These are phyloP conservation scores for Debaryomyces castellii DNA, from an alignment of 805 yeast genomes.

Conservation along the genomic window DNA sequence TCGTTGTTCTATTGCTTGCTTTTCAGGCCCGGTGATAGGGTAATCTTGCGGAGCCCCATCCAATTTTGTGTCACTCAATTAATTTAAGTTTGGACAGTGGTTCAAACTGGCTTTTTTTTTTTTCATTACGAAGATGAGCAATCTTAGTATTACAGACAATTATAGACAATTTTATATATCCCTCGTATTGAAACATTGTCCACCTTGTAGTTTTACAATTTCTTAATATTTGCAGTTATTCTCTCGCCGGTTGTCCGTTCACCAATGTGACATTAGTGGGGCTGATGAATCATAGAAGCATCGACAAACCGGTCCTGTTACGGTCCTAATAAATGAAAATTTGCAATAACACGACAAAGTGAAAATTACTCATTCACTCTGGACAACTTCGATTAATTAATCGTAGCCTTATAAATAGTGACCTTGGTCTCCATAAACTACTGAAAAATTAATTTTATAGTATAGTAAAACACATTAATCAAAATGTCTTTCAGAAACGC, in stretches of 20 bases:
- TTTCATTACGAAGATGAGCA: too few species aligned
- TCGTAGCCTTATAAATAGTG: constrained; percentile 3
- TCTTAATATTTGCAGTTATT: not conserved
- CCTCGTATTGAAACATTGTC: too few species aligned
- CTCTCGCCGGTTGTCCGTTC: constrained; percentile 4
- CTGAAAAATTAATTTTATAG: not conserved
- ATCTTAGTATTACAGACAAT: too few species aligned
- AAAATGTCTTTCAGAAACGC: constrained; percentile 46
- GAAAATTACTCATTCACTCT: constrained; percentile 8
- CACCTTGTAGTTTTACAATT: not conserved
- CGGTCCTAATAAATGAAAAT: not conserved
- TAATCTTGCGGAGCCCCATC: not conserved
- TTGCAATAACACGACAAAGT: not conserved
- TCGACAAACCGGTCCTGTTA: constrained; percentile 6
- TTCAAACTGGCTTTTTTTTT: too few species aligned
- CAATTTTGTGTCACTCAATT: not conserved
- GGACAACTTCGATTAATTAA: not conserved
- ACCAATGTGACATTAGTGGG: not conserved
- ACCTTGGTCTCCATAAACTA: constrained; percentile 5
- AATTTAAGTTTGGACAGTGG: not conserved
- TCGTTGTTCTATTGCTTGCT: not conserved
- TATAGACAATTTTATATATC: too few species aligned
- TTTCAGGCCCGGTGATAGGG: not conserved
- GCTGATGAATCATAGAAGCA: constrained; percentile 2
- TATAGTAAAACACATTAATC: not conserved